These are phyloP conservation scores for Basipetospora chlamydospora DNA, from an alignment of 2,329 filamentous ascomycete genomes.

Conservation along the genomic window DNA sequence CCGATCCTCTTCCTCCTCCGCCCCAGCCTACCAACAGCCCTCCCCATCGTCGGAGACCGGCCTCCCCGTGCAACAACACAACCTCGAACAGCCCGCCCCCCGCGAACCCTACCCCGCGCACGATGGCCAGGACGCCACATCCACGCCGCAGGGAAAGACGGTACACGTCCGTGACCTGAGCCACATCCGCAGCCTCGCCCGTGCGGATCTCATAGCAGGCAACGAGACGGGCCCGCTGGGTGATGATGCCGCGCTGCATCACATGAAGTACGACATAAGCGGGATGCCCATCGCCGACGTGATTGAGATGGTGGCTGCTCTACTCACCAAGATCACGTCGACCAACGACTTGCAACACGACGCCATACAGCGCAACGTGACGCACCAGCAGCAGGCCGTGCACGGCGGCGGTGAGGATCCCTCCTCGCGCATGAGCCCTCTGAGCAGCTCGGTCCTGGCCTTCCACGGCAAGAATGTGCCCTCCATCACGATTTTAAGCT, in stretches of 20 bases:
- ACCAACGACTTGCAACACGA: constrained; percentile 94
- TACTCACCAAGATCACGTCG: constrained; percentile 92
- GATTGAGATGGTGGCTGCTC: constrained; percentile 96
- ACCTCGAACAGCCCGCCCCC: too few relatives aligned
- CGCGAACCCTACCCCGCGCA: constrained; percentile 12
- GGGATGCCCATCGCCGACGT: constrained; percentile 94
- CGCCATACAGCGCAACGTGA: constrained; percentile 59
- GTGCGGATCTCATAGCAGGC: constrained; percentile 54
- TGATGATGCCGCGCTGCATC: constrained; percentile 36
- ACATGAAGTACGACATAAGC: constrained; percentile 80
- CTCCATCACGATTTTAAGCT: constrained; percentile 92
- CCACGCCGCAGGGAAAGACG: constrained; percentile 24
- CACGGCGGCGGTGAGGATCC: constrained; percentile 27
- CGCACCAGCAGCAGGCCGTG: constrained; percentile 41
- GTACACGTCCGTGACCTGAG: constrained; percentile 79
- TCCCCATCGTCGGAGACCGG: constrained; percentile 21
- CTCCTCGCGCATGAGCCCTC: constrained; percentile 45
- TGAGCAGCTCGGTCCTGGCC: constrained; percentile 60
- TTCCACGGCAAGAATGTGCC: constrained; percentile 98
- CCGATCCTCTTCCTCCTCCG: constrained; percentile 7
- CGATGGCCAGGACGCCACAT: not conserved
- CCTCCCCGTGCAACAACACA: too few relatives aligned
- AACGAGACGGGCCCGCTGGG: constrained; percentile 29
- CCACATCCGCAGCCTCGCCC: constrained; percentile 81
- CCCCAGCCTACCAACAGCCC: constrained; percentile 16